Conservation (phyloP, 306 rosid genomes). For the Begonia peltatifolia region DNA sequence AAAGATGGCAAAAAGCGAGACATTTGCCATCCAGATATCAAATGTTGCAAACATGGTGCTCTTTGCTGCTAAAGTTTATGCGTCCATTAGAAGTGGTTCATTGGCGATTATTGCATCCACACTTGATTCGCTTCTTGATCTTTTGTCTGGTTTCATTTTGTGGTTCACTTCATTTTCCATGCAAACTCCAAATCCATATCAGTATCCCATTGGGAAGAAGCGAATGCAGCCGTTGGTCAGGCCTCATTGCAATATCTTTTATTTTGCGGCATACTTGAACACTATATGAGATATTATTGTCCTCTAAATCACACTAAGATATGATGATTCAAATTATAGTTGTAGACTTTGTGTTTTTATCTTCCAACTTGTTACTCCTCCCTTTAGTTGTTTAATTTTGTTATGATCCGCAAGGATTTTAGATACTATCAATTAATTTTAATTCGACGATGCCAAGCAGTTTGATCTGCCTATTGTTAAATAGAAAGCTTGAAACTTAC, state of each 20-base stretch:
- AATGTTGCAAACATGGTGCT: conserved; percentile 89
- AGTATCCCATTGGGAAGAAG: conserved; percentile 91
- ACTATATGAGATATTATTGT: too few species aligned
- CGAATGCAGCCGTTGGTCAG: conserved; percentile 96
- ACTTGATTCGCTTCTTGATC: conserved; percentile 91
- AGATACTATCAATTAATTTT: too few species aligned
- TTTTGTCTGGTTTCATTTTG: conserved; percentile 89
- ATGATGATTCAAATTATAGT: too few species aligned
- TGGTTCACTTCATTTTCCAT: conserved; percentile 99
- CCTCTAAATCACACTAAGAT: too few species aligned
- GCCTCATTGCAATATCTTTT: conserved; percentile 2
- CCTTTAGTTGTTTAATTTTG: too few species aligned
- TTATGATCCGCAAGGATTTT: too few species aligned
- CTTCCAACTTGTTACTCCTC: too few species aligned
- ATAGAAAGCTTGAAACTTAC: too few species aligned
- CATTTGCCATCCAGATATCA: conserved; percentile 85
- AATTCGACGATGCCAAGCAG: too few species aligned
- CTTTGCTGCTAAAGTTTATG: conserved; percentile 83
- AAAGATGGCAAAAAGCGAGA: conserved; percentile 69
- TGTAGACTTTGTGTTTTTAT: too few species aligned
- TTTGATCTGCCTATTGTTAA: too few species aligned
- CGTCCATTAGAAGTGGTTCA: conserved; percentile 83
- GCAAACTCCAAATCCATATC: conserved; percentile 96
- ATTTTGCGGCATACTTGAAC: too few species aligned
- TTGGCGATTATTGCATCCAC: conserved; percentile 98